Conservation (phyloP, 2,329 filamentous ascomycete species). For the Lanzia echinophila region DNA sequence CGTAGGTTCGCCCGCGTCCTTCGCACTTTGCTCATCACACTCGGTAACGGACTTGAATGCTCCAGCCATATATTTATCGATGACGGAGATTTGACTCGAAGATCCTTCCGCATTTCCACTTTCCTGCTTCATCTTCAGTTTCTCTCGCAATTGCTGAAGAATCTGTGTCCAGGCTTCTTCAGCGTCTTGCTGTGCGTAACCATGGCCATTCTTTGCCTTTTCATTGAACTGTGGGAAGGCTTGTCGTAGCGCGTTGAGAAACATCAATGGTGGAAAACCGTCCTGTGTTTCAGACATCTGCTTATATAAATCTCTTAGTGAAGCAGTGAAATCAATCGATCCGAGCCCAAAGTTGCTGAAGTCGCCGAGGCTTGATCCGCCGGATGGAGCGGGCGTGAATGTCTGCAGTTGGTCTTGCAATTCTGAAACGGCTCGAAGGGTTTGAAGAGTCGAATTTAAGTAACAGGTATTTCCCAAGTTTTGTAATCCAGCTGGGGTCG, state of each 20-base stretch:
- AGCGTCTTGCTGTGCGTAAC: constrained; percentile 95
- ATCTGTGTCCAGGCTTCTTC: constrained; percentile 99
- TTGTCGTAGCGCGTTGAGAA: constrained; percentile 71
- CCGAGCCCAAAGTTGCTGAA: constrained; percentile 45
- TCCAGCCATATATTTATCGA: constrained; percentile 87
- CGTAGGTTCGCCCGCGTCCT: constrained; percentile 65
- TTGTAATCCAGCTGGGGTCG: constrained; percentile 78
- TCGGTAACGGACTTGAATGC: constrained; percentile 71
- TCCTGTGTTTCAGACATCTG: constrained; percentile 85
- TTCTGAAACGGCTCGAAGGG: constrained; percentile 81
- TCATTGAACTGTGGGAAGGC: constrained; percentile 92
- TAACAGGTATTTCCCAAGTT: constrained; percentile 99
- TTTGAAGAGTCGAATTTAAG: constrained; percentile 94
- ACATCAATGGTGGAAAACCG: constrained; percentile 75
- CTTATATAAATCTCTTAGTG: constrained; percentile 77
- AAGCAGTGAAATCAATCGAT: constrained; percentile 59
- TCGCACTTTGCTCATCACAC: constrained; percentile 76
- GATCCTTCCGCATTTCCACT: constrained; percentile 43
- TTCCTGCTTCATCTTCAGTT: constrained; percentile 58
- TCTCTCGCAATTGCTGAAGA: constrained; percentile 72
- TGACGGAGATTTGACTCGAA: constrained; percentile 58
- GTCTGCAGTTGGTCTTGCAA: constrained; percentile 70
- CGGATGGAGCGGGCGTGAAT: constrained; percentile 43
- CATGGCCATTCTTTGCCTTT: constrained; percentile 70
- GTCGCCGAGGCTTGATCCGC: constrained; percentile 33